phyloP scores from a whole-genome alignment of 1,139 yeast genomes.

The Candida gigantensis region DNA sequence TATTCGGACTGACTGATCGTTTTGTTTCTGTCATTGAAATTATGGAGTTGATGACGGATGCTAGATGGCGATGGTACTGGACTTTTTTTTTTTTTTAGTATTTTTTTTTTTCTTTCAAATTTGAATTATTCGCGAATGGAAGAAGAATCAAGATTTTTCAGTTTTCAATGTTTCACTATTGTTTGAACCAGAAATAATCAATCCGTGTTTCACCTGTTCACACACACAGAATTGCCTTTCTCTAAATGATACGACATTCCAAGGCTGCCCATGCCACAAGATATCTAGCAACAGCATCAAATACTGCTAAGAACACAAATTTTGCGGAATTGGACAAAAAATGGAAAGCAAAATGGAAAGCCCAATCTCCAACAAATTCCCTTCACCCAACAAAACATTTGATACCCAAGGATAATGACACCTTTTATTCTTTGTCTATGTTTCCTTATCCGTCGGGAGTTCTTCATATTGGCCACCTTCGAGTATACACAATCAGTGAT shows the following conservation, averaged over 20 bases:
- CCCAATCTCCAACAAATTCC: conserved; percentile 35
- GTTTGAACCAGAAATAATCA: too few species aligned
- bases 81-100: conserved; percentile 1
- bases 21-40: conserved; percentile 6
- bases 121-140: too few species aligned
- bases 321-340: conserved; percentile 39
- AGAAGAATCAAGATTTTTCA: too few species aligned
- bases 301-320: conserved; percentile 2
- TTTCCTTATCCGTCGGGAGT: conserved; percentile 96
- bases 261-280: background rate
- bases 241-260: background rate
- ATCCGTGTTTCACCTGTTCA: too few species aligned
- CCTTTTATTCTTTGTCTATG: conserved; percentile 77
- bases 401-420: conserved; percentile 22
- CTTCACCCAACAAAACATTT: conserved; percentile 47
- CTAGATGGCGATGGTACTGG: too few species aligned
- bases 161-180: too few species aligned
- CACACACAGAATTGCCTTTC: background rate
- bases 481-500: conserved; percentile 92
- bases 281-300: background rate
- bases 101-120: conserved; percentile 12
- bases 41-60: background rate
- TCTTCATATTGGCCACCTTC: conserved; percentile 88
- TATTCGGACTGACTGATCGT: conserved; percentile 20
- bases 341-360: conserved; percentile 56